Evolutionary conservation across 73 alveolate genomes (phyloP).

Genomic region (Tetrahymena borealis): DNA sequence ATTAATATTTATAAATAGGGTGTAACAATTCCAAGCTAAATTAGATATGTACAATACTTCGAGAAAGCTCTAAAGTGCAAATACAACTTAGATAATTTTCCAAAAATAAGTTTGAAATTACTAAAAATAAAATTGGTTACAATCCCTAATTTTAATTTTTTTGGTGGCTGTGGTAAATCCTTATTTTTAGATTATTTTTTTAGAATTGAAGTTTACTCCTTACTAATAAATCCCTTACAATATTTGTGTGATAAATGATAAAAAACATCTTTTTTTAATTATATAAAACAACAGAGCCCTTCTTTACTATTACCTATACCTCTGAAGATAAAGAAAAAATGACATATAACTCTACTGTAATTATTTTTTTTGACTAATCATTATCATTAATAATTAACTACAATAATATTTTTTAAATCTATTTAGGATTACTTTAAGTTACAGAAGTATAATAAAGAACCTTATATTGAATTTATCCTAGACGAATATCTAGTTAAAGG

Average conservation of each 20-base stretch:
- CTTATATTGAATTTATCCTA: background rate
- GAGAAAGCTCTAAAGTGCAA: background rate
- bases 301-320: background rate
- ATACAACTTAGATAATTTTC: background rate
- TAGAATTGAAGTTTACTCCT: conserved; percentile 8
- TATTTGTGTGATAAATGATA: too few species aligned
- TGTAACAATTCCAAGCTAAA: conserved; percentile 41
- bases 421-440: background rate
- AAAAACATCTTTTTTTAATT: background rate
- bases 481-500: conserved; percentile 11
- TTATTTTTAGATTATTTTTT: background rate
- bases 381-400: background rate
- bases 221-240: too few species aligned
- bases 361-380: background rate
- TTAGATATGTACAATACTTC: conserved; percentile 38
- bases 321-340: background rate
- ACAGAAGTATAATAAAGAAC: background rate
- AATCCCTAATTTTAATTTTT: conserved; percentile 30
- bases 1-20: too few species aligned
- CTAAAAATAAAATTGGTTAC: conserved; percentile 4
- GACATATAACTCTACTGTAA: background rate
- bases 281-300: background rate
- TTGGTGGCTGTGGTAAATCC: conserved; percentile 36
- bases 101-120: conserved; percentile 5
- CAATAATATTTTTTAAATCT: background rate